Conservation (phyloP, 106 monocot species). For the Dendrobium huoshanense region DNA sequence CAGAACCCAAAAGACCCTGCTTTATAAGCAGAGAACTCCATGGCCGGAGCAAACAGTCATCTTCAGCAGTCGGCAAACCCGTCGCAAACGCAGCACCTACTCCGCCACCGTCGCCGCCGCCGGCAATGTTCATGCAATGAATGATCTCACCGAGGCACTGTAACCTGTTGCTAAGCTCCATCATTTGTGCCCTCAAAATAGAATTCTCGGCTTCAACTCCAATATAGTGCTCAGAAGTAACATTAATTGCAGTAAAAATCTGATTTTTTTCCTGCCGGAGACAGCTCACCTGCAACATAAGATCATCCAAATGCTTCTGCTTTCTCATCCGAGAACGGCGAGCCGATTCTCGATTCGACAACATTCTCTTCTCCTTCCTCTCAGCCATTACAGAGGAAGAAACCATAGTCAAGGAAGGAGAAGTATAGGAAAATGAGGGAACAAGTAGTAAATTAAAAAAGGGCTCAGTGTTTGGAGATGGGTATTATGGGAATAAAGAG, state of each 20-base stretch:
- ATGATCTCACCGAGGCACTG: slow-evolving; percentile 46
- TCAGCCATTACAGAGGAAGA: slow-evolving; percentile 37
- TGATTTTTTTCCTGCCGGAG: slow-evolving; percentile 45
- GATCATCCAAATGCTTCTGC: slow-evolving; percentile 76
- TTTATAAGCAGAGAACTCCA: slow-evolving; percentile 15
- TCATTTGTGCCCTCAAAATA: slow-evolving; percentile 45
- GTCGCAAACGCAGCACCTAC: neutral
- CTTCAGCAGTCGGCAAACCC: neutral
- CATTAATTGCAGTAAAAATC: slow-evolving; percentile 22
- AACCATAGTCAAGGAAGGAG: neutral
- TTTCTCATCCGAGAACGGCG: slow-evolving; percentile 66
- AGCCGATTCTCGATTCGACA: slow-evolving; percentile 79
- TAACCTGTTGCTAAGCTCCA: slow-evolving; percentile 47
- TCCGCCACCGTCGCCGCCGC: neutral
- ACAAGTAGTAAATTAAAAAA: neutral
- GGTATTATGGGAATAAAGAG: neutral
- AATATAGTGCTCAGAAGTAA: slow-evolving; percentile 33
- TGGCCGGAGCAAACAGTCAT: slow-evolving; percentile 15
- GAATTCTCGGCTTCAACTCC: slow-evolving; percentile 47
- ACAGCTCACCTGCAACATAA: slow-evolving; percentile 30
- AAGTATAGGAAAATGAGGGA: neutral
- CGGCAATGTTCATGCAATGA: slow-evolving; percentile 18
- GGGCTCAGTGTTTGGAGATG: neutral
- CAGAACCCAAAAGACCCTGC: slow-evolving; percentile 15
- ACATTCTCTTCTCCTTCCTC: slow-evolving; percentile 54